A percentile compares a stretch with the other conserved stretches of the same genome.
phyloP scores from a whole-genome alignment of 1,284 basidiomycete genomes.

The Cryptococcus depauperatus region DNA sequence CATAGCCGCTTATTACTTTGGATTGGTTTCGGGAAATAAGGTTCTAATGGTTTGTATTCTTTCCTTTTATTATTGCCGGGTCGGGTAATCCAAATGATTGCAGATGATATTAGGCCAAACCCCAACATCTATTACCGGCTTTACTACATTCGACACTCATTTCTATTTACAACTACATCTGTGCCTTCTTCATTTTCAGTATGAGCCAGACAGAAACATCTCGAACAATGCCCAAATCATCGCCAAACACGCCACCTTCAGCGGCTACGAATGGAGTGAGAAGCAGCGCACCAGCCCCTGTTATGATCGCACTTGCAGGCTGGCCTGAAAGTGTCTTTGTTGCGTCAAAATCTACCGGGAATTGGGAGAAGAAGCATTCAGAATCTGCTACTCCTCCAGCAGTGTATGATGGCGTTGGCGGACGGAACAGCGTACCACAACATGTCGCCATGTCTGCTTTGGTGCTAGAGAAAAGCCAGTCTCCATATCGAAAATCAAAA shows the following conservation, averaged over 20 bases:
- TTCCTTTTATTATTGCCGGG: too few species aligned
- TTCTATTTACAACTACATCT: background rate
- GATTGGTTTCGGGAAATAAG: too few species aligned
- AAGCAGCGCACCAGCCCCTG: background rate
- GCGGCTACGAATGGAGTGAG: background rate
- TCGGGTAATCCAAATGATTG: too few species aligned
- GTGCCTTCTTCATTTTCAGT: background rate
- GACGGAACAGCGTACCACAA: background rate
- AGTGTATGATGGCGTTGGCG: conserved; percentile 11
- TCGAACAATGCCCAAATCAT: background rate
- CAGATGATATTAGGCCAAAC: background rate
- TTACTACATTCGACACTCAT: too few species aligned
- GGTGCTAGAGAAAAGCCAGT: background rate
- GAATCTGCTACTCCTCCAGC: conserved; percentile 1
- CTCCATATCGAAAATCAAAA: too few species aligned
- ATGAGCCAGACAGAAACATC: background rate
- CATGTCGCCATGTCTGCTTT: background rate
- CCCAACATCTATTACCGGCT: background rate
- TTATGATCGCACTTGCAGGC: conserved; percentile 29
- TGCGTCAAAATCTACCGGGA: background rate
- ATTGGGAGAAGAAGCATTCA: background rate
- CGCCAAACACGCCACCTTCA: background rate
- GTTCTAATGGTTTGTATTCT: too few species aligned
- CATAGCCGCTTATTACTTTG: too few species aligned
- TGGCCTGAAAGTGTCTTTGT: conserved; percentile 31